Evolutionary conservation across 1,284 basidiomycete genomes (phyloP), one percentile per base, ranked within the genome.

Genomic region (Exsudoporus floridanus): DNA sequence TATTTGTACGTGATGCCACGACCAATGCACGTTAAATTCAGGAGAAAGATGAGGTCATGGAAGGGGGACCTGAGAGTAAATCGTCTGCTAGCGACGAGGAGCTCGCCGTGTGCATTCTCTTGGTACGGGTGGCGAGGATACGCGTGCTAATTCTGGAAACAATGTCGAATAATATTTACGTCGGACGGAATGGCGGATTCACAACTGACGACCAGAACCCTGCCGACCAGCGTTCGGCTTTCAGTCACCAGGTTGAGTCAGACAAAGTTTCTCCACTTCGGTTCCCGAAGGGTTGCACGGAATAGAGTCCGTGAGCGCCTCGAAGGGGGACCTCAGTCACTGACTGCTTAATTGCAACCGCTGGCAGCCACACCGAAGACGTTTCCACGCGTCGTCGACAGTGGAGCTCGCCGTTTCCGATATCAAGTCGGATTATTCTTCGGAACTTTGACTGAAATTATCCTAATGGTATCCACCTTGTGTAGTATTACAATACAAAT

Each of bases 1-100:
- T 52, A 56, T 64, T 51, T 53, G 65, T 66, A 69, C 64, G 67
- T 70, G 59, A 66, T 63, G 14, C 16, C n/a, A 37, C 33, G 21
- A 41, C 49, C 33, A 53, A 63, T 55, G 52, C 7, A 40, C 30
- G 54, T 33, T 47, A 65, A 69, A 66, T 69, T 64, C 60, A 67
- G 63, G 61, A 57, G 58, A 50, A 46, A 1, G 27, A 46, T 65
- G 64, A 63, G 58, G 60, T 66, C 60, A 68, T 34, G 41, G 39
- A 42, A 23, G 40, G 42, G 28, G 37, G 12, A 59, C 43, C 30
- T 41, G 50, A 49, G 36, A 50, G 46, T 19, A 21, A 30, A 31
- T 27, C 2, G 3, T 27, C 35, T 34, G 28, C 35, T n/a, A 34
- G 48, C 14, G 27, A 25, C 39, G n/a, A 16, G 37, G 19, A 31